These are phyloP conservation scores for Neurospora sublineolata DNA, from an alignment of 495 filamentous ascomycete species.

Conservation along the genomic window DNA sequence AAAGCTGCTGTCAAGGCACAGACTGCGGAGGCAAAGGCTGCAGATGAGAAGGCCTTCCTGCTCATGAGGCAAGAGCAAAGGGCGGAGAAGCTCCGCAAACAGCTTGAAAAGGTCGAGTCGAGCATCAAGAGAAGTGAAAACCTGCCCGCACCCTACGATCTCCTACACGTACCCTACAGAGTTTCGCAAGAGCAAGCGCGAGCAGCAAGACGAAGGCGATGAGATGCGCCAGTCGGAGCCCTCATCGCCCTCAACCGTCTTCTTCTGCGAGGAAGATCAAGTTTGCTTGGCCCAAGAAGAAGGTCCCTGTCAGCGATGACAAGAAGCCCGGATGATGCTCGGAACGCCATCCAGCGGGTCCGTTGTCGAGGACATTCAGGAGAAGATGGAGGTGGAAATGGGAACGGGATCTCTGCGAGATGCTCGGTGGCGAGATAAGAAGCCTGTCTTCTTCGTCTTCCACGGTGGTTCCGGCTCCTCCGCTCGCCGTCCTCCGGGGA, in stretches of 20 bases:
- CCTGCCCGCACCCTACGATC: not conserved
- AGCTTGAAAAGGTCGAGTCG: constrained; percentile 40
- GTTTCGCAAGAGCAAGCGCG: not conserved
- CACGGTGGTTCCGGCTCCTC: constrained; percentile 78
- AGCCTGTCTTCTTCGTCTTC: constrained; percentile 94
- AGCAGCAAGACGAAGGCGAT: constrained; percentile 40
- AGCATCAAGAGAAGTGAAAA: constrained; percentile 38
- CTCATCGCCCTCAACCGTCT: constrained; percentile 27
- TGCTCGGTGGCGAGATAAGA: constrained; percentile 48
- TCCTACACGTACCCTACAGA: not conserved
- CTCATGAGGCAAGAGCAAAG: constrained; percentile 24
- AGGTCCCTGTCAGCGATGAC: constrained; percentile 19
- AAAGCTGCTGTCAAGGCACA: constrained; percentile 6
- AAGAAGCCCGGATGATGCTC: not conserved
- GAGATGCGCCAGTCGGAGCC: constrained; percentile 35
- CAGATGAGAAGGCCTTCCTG: not conserved
- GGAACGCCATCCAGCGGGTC: not conserved
- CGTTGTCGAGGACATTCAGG: not conserved
- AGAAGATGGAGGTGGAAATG: constrained; percentile 43
- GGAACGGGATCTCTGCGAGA: constrained; percentile 33
- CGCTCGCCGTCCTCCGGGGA: not conserved
- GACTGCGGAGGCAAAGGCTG: constrained; percentile 18
- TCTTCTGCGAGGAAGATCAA: constrained; percentile 63
- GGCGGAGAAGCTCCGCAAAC: constrained; percentile 37
- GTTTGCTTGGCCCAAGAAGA: constrained; percentile 60